These are phyloP conservation scores for Candida xiaguanensis DNA, from an alignment of 805 yeast species.

Conservation along the genomic window DNA sequence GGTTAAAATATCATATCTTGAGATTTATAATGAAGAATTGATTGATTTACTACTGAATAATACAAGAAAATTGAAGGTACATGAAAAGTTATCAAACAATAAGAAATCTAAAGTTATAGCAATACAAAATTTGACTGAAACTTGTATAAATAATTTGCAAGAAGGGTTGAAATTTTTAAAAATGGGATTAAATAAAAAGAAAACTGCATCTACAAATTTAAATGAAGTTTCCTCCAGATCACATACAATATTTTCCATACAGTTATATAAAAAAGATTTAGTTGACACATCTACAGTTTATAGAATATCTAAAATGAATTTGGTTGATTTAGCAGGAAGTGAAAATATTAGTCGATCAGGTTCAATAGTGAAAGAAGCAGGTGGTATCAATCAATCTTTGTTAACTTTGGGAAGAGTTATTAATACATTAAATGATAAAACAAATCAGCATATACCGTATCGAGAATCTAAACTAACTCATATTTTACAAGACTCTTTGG, in stretches of 20 bases:
- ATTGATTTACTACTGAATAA: slow-evolving; percentile 64
- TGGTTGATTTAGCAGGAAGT: slow-evolving; percentile 94
- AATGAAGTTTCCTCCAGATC: slow-evolving; percentile 73
- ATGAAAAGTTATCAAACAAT: slow-evolving; percentile 34
- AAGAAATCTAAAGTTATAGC: slow-evolving; percentile 31
- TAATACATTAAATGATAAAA: slow-evolving; percentile 42
- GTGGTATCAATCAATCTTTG: slow-evolving; percentile 84
- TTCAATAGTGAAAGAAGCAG: slow-evolving; percentile 90
- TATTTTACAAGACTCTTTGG: slow-evolving; percentile 73
- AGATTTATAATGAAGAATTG: slow-evolving; percentile 83
- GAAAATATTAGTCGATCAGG: slow-evolving; percentile 89
- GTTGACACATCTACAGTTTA: slow-evolving; percentile 12
- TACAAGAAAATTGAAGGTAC: slow-evolving; percentile 19
- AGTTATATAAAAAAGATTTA: slow-evolving; percentile 42
- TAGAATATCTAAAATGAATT: slow-evolving; percentile 63
- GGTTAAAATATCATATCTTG: slow-evolving; percentile 78
- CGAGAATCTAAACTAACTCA: slow-evolving; percentile 77
- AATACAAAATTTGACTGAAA: slow-evolving; percentile 65
- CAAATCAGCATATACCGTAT: slow-evolving; percentile 69
- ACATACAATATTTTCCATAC: slow-evolving; percentile 71
- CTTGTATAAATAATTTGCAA: slow-evolving; percentile 47
- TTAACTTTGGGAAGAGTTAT: slow-evolving; percentile 88
- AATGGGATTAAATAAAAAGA: slow-evolving; percentile 56
- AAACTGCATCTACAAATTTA: slow-evolving; percentile 70
- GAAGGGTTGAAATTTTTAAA: slow-evolving; percentile 56